Base-by-base conservation (phyloP, 495 filamentous ascomycete species). In the Neurospora cerealis region DNA sequence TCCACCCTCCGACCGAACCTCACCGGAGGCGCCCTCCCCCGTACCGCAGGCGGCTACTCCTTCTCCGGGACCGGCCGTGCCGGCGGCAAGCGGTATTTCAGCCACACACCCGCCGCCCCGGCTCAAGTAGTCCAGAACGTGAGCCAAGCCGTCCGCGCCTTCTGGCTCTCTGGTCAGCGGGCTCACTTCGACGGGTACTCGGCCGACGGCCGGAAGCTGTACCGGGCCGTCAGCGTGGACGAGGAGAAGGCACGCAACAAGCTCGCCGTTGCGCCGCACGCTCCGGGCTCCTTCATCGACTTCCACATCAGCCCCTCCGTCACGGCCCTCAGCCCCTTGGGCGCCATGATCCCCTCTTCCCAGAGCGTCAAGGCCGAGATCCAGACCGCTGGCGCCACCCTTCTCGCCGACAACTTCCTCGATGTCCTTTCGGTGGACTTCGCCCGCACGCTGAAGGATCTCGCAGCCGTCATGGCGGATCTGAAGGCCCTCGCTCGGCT, bases 41-140 rank as follows among this genome's bases (percentile, higher is more conserved):
- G 96, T 37, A 93, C 93, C 17, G 92, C 94, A 19, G 93, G 95
- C 72, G 96, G 96, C 3, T 98, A 98, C 83, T 86, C 88, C 37
- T 80, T 93, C 21, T 91, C 92, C 28, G 87, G 88, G 24, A 87
- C 88, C 69, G 92, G 91, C 24, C 87, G 92, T 21, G 81, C 89
- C 44, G 91, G 91, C 39, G 90, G 93, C 41, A 91, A 90, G 19
- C 88, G 96, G 69, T 94, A 93, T 82, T 99, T 98, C 85, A 95
- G 93, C 1, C 95, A 98, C 81, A 89, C 89, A 0, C 92, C 96
- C 11, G 88, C 93, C 4, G 89, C 90, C 2, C 94, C 92, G 28
- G 93, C 94, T 5, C 92, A 98, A 80, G 93, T 98, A 24, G 86
- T 98, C n/a, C 89, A 94, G 77, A 97, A 97, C 83, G 95, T 98